phyloP scores from a whole-genome alignment of 805 yeast species.

The Sungouiella blattae region DNA sequence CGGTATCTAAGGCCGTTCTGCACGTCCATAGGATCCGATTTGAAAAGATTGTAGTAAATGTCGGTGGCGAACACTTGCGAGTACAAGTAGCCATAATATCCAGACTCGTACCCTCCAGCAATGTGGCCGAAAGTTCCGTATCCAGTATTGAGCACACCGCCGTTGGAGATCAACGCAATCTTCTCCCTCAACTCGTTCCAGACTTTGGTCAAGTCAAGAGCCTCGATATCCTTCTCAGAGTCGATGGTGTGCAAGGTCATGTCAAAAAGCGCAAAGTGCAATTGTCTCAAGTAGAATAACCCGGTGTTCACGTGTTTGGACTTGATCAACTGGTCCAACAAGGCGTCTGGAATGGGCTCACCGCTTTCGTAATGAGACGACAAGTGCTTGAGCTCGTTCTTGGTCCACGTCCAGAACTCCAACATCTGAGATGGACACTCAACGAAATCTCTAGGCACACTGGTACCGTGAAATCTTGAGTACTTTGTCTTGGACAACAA shows the following conservation, averaged over 20 bases:
- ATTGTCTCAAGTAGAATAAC: constrained; percentile 65
- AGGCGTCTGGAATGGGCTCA: constrained; percentile 48
- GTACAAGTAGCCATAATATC: constrained; percentile 85
- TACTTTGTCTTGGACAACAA: constrained; percentile 63
- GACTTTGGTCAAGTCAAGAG: constrained; percentile 45
- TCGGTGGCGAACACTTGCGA: constrained; percentile 84
- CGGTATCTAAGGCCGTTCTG: constrained; percentile 63
- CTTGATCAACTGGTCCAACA: constrained; percentile 12
- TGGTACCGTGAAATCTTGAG: constrained; percentile 71
- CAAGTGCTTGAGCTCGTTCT: constrained; percentile 51
- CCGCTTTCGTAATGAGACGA: constrained; percentile 67
- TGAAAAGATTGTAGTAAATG: constrained; percentile 70
- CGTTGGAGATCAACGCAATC: constrained; percentile 56
- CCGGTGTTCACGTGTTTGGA: constrained; percentile 62
- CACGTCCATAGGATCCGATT: constrained; percentile 61
- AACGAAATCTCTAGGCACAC: constrained; percentile 81
- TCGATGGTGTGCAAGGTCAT: constrained; percentile 60
- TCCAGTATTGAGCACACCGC: constrained; percentile 57
- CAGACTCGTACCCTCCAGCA: constrained; percentile 81
- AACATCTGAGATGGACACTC: constrained; percentile 90
- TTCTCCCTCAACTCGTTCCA: constrained; percentile 71
- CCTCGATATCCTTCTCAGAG: constrained; percentile 37
- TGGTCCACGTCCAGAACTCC: constrained; percentile 86
- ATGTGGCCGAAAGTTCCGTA: constrained; percentile 76
- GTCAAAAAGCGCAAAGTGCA: constrained; percentile 77